These are phyloP conservation scores for Xylariaceae sp. DNA, from an alignment of 2,329 filamentous ascomycete species.

Conservation along the genomic window DNA sequence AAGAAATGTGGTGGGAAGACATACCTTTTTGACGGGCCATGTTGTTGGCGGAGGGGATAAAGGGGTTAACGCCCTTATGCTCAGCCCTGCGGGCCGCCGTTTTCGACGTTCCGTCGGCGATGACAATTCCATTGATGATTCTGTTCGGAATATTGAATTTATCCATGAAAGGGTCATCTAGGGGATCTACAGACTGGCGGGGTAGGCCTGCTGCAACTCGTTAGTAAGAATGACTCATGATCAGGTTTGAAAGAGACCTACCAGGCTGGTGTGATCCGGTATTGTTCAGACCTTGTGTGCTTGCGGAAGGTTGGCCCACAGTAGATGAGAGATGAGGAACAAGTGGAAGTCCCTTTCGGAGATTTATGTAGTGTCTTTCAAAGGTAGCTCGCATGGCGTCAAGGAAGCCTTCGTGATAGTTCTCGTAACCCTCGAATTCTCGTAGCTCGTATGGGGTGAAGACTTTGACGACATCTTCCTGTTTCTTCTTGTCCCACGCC, in stretches of 20 bases:
- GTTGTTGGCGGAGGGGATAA: neutral
- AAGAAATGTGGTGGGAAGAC: no score
- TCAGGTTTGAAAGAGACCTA: conserved; percentile 1
- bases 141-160: conserved; percentile 17
- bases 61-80: neutral
- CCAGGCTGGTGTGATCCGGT: neutral
- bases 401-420: conserved; percentile 20
- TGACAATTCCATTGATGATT: conserved; percentile 30
- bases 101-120: conserved; percentile 34
- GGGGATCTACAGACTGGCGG: neutral
- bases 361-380: conserved; percentile 10
- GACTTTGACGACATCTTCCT: conserved; percentile 27
- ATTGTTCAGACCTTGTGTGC: neutral
- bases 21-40: neutral
- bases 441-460: conserved; percentile 28
- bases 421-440: conserved; percentile 23
- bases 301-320: no score
- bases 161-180: conserved; percentile 20
- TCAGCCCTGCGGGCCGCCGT: conserved; percentile 14
- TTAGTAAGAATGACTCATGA: neutral
- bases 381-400: conserved; percentile 28
- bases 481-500: conserved; percentile 24
- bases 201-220: neutral
- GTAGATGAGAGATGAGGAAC: neutral
- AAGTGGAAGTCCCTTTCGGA: conserved; percentile 16